phyloP scores from a whole-genome alignment of 2,329 filamentous ascomycete genomes.

The Pseudogymnoascus verrucosus region DNA sequence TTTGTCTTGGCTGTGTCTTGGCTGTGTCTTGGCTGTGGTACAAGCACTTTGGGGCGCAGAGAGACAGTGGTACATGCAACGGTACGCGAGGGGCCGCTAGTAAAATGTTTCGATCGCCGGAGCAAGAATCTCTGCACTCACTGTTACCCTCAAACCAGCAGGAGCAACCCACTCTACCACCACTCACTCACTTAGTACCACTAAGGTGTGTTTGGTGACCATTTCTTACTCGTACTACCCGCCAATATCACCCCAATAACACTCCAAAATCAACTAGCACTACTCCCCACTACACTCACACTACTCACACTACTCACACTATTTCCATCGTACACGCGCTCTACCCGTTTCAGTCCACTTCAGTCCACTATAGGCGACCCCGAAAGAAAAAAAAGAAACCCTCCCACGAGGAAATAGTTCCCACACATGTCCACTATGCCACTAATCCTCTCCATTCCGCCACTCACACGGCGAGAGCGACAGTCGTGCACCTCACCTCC shows the following conservation, averaged over 20 bases:
- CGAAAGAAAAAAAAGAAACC: neutral
- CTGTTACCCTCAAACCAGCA: too few relatives aligned
- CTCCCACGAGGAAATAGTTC: neutral
- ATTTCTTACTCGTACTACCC: constrained; percentile 3
- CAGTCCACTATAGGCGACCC: neutral
- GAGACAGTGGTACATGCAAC: neutral
- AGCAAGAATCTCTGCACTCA: neutral
- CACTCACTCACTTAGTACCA: too few relatives aligned
- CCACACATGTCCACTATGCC: neutral
- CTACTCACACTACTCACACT: neutral
- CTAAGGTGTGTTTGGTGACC: neutral
- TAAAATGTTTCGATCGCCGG: neutral
- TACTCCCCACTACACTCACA: neutral
- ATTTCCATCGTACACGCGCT: neutral
- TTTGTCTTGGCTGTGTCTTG: neutral
- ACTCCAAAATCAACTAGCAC: neutral
- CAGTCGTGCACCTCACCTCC: constrained; percentile 1
- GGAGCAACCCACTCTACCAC: too few relatives aligned
- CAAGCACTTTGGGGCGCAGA: neutral
- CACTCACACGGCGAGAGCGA: neutral
- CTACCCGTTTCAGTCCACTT: neutral
- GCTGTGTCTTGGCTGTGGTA: neutral
- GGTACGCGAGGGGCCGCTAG: neutral
- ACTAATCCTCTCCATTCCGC: neutral
- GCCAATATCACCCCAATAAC: neutral